These are phyloP conservation scores for Tricholoma terreum DNA, from an alignment of 768 basidiomycete species.

Conservation along the genomic window DNA sequence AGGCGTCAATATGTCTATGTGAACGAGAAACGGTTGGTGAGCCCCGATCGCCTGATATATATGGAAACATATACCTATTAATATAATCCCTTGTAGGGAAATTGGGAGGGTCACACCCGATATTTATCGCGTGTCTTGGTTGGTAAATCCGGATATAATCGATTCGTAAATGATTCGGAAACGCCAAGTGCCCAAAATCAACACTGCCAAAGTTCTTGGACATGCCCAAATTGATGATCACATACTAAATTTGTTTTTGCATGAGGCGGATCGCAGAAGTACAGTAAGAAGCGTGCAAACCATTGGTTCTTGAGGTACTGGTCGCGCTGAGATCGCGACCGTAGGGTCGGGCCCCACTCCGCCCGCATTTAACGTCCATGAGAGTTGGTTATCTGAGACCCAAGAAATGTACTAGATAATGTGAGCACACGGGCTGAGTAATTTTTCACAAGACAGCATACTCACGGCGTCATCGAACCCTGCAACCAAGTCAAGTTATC, in stretches of 20 bases:
- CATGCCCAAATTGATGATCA: conserved; percentile 80
- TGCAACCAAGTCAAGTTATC: conserved; percentile 10
- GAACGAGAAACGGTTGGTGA: neutral
- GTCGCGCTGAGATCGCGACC: conserved; percentile 58
- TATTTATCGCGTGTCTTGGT: conserved; percentile 46
- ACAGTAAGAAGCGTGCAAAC: conserved; percentile 34
- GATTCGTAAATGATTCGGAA: conserved; percentile 49
- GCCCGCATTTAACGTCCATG: conserved; percentile 71
- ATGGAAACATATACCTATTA: conserved; percentile 36
- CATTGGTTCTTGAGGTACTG: conserved; percentile 81
- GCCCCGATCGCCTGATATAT: neutral
- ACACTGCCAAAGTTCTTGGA: conserved; percentile 72
- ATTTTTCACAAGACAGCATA: neutral
- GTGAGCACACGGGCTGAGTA: neutral
- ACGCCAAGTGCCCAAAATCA: conserved; percentile 61
- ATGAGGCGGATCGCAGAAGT: conserved; percentile 24
- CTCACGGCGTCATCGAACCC: conserved; percentile 64
- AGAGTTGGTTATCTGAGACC: conserved; percentile 59
- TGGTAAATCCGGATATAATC: conserved; percentile 68
- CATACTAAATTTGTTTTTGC: conserved; percentile 50
- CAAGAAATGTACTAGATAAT: conserved; percentile 70
- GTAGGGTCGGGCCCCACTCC: conserved; percentile 59
- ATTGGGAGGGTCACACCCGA: conserved; percentile 63
- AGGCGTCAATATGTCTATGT: conserved; percentile 54
- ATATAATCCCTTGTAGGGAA: conserved; percentile 71